phyloP scores from a whole-genome alignment of 805 yeast species.

The Scheffersomyces amazonensis region DNA sequence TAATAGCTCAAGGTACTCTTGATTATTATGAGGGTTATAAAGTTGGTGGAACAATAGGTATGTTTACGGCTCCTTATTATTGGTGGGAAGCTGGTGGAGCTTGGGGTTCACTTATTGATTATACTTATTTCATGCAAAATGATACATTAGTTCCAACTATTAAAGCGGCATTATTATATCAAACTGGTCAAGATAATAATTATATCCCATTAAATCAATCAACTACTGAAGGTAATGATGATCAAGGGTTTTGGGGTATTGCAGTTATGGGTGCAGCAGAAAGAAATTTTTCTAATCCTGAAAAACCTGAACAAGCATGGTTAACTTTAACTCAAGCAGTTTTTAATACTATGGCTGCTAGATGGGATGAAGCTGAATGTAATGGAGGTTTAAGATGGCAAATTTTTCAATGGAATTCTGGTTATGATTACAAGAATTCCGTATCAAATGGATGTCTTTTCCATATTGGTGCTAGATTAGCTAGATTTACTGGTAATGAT shows the following conservation, averaged over 20 bases:
- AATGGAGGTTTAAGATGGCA: constrained; percentile 48
- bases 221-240: constrained; percentile 95
- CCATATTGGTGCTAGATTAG: constrained; percentile 43
- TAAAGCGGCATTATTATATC: constrained; percentile 64
- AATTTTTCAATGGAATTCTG: constrained; percentile 47
- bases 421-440: constrained; percentile 44
- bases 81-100: constrained; percentile 99
- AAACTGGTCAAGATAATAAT: constrained; percentile 63
- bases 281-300: constrained; percentile 66
- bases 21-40: constrained; percentile 74
- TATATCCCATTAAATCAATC: constrained; percentile 87
- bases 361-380: constrained; percentile 39
- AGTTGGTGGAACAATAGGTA: constrained; percentile 78
- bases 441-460: constrained; percentile 45
- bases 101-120: constrained; percentile 84
- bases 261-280: constrained; percentile 93
- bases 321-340: constrained; percentile 40
- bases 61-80: constrained; percentile 87
- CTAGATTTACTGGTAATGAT: constrained; percentile 38
- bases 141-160: constrained; percentile 60
- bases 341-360: constrained; percentile 42
- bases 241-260: constrained; percentile 96
- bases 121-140: constrained; percentile 68
- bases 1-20: constrained; percentile 68
- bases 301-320: constrained; percentile 34